Base-by-base conservation (phyloP, 1,284 basidiomycete species). In the Ustilago sp. region DNA sequence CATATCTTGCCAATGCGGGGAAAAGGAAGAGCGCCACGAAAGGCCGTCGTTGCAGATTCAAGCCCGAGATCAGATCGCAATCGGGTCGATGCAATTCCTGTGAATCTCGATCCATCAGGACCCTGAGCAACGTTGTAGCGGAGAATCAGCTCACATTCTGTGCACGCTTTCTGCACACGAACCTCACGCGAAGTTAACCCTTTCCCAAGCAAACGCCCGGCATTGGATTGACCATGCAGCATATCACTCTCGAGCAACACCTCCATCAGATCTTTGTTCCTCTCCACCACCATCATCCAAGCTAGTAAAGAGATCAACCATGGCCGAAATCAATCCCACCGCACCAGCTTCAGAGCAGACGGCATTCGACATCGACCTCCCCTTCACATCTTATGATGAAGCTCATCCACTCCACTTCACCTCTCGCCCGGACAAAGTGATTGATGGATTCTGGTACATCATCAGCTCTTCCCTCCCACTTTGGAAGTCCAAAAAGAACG, bases 401-500 rank as follows among this genome's bases (percentile, higher is more conserved):
- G 23, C 63, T 11, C 74, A 73, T 53, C 73, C 75, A 32, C 61
- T 78, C 15, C 50, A 74, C 47, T 65, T 78, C 28, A 50, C 63
- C 47, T 67, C 66, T 12, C 63, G 53, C 3, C 75, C 75, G 0
- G 48, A 28, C 47, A 31, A 63, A 15, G 32, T 43, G 31, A 68
- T 75, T 57, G 59, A 68, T 35, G 73, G 66, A 2, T 71, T 71
- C 52, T 74, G 73, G 73, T 78, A 74, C 57, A 74, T 74, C 41
- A 51, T 78, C 19, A 68, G 71, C 15, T 74, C 75, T 0, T 71
- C 72, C 1, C 45, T 78, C 8, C 68, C 72, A 7, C 56, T 74
- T 1, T 74, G 75, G 75, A 75, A 70, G 50, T 50, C 61, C 32
- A 77, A 73, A 50, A 77, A 77, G 70, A 77, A 73, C 32, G 74